phyloP scores from a whole-genome alignment of 1,139 yeast species.

The Saccharomyces hybrid region DNA sequence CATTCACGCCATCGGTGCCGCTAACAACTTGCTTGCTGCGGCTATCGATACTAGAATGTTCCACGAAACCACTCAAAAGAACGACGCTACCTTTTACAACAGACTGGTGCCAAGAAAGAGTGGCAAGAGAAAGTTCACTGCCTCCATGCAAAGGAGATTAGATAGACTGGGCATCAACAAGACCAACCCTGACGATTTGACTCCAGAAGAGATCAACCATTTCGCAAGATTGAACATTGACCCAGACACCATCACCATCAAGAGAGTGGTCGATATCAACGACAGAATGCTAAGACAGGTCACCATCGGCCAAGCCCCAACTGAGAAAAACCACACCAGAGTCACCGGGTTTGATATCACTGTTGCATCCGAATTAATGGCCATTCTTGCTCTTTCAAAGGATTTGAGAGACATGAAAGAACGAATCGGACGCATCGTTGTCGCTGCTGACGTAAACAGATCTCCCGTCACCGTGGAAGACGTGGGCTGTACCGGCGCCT shows the following conservation, averaged over 20 bases:
- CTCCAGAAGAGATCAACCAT: constrained; percentile 63
- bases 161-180: constrained; percentile 72
- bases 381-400: constrained; percentile 83
- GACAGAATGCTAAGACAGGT: constrained; percentile 89
- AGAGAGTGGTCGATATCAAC: constrained; percentile 93
- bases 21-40: constrained; percentile 91
- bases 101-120: constrained; percentile 84
- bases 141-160: constrained; percentile 71
- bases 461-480: constrained; percentile 94
- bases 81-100: constrained; percentile 72
- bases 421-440: constrained; percentile 84
- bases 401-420: constrained; percentile 80
- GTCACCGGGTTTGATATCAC: constrained; percentile 93
- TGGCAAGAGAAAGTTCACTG: constrained; percentile 71
- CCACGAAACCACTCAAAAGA: constrained; percentile 87
- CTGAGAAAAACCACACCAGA: constrained; percentile 86
- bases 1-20: constrained; percentile 94
- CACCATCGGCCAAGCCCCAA: constrained; percentile 88
- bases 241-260: constrained; percentile 91
- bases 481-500: constrained; percentile 94
- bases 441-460: constrained; percentile 74
- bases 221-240: constrained; percentile 89
- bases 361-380: constrained; percentile 97
- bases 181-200: constrained; percentile 75
- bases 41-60: constrained; percentile 97